These are phyloP conservation scores for Caryopteris hybrid DNA, from an alignment of 305 asterid genomes.

Conservation along the genomic window DNA sequence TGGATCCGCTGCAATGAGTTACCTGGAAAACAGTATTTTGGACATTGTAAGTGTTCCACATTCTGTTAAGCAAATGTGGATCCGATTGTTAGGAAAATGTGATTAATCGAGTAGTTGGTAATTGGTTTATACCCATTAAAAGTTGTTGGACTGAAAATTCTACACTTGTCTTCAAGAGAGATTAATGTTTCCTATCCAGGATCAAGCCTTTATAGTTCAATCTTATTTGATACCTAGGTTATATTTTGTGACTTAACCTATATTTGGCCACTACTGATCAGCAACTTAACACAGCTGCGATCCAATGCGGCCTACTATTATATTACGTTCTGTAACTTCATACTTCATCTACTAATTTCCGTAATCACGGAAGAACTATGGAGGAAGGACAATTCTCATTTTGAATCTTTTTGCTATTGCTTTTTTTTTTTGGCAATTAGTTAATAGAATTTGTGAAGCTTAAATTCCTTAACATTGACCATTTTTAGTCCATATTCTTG, in stretches of 20 bases:
- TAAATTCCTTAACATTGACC: not conserved
- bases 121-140: not conserved
- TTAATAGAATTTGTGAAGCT: not conserved
- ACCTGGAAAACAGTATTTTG: too few relatives aligned
- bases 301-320: not conserved
- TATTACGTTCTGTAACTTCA: too few relatives aligned
- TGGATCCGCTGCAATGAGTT: too few relatives aligned
- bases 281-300: not conserved
- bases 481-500: constrained; percentile 1
- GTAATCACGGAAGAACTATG: not conserved
- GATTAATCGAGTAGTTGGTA: not conserved
- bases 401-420: too few relatives aligned
- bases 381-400: not conserved
- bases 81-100: not conserved
- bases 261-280: not conserved
- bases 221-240: not conserved
- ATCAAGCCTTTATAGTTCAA: not conserved
- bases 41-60: too few relatives aligned
- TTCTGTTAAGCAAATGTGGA: not conserved
- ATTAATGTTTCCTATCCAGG: not conserved
- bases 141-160: not conserved
- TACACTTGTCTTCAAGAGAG: not conserved
- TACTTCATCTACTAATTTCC: not conserved
- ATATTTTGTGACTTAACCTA: not conserved
- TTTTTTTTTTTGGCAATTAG: too few relatives aligned